Conservation (phyloP, 352 stramenopile species). For the Phytopythium boreale region DNA sequence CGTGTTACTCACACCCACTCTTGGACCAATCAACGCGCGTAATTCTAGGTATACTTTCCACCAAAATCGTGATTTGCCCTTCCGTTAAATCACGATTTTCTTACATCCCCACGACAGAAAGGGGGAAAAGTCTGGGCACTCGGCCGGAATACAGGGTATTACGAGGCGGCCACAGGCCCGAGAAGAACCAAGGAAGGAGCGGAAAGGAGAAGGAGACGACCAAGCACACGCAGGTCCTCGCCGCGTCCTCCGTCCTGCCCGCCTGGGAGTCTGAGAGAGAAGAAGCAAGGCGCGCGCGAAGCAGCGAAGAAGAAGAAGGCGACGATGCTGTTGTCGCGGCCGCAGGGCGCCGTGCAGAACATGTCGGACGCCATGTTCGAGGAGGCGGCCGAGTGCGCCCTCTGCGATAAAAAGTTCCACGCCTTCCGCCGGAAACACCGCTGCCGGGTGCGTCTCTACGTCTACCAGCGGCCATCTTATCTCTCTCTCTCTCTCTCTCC, state of each 20-base stretch:
- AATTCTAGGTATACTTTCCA: neutral
- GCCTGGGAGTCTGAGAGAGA: neutral
- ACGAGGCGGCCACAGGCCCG: neutral
- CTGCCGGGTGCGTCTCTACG: constrained; percentile 43
- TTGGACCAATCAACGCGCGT: neutral
- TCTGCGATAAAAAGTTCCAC: constrained; percentile 87
- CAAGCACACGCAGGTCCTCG: neutral
- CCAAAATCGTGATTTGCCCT: neutral
- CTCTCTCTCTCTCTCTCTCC: too few relatives aligned
- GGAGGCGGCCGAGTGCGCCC: constrained; percentile 56
- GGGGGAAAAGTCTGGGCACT: neutral
- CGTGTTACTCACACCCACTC: neutral
- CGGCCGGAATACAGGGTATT: too few relatives aligned
- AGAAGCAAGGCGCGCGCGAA: neutral
- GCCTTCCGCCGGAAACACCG: constrained; percentile 83
- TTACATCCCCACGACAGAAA: neutral
- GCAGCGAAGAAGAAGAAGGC: neutral
- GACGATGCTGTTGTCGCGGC: constrained; percentile 15
- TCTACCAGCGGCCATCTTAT: too few relatives aligned
- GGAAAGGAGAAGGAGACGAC: neutral
- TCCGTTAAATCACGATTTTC: constrained; percentile 3
- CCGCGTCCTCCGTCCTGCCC: neutral
- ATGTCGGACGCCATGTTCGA: constrained; percentile 55
- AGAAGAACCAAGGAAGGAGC: constrained; percentile 1
- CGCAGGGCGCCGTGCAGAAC: constrained; percentile 14